phyloP scores from a whole-genome alignment of 23 red algal species.

The Cyanidiococcus yangmingshanensis region DNA sequence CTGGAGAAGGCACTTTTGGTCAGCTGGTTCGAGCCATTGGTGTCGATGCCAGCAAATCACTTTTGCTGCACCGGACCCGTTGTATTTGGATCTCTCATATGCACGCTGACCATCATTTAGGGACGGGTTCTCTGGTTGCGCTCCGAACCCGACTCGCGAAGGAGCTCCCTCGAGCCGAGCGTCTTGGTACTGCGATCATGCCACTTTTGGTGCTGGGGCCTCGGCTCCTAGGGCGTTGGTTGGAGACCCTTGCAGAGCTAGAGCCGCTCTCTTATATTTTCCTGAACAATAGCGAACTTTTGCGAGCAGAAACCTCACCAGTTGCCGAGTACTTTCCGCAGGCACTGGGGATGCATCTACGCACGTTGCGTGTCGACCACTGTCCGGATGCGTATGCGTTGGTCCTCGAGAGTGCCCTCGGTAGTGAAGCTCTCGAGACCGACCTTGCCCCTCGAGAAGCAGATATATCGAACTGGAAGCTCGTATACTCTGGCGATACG shows the following conservation, averaged over 20 bases:
- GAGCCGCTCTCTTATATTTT: constrained; percentile 43
- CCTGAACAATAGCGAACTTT: constrained; percentile 43
- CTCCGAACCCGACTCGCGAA: constrained; percentile 25
- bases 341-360: constrained; percentile 58
- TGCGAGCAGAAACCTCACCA: constrained; percentile 38
- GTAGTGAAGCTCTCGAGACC: neutral
- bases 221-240: constrained; percentile 39
- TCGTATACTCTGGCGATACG: constrained; percentile 95
- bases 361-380: constrained; percentile 58
- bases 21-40: constrained; percentile 78
- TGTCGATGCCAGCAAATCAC: constrained; percentile 15
- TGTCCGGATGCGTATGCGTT: constrained; percentile 73
- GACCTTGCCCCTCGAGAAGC: neutral
- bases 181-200: constrained; percentile 23
- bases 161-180: constrained; percentile 18
- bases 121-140: constrained; percentile 46
- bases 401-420: constrained; percentile 36
- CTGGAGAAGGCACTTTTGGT: constrained; percentile 92
- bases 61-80: constrained; percentile 21
- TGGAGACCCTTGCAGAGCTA: constrained; percentile 17
- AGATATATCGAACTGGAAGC: constrained; percentile 33
- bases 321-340: constrained; percentile 53
- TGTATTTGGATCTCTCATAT: constrained; percentile 90
- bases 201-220: constrained; percentile 78
- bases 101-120: constrained; percentile 97